phyloP scores from a whole-genome alignment of 768 basidiomycete species.

The Rhodotorula taiwanensis region DNA sequence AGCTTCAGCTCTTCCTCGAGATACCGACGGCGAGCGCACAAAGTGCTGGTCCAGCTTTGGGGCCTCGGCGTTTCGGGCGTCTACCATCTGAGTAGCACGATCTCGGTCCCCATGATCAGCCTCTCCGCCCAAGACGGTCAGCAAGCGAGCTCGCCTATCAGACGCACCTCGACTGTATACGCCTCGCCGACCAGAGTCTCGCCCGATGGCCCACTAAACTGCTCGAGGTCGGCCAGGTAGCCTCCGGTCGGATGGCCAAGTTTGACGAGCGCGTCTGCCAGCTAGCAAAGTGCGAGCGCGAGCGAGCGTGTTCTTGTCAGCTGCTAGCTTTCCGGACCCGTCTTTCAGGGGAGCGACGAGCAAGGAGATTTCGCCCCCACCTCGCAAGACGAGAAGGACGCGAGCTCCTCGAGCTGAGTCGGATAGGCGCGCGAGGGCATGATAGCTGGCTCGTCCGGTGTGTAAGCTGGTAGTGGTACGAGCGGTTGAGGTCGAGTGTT shows the following conservation, averaged over 20 bases:
- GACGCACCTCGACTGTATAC: constrained; percentile 62
- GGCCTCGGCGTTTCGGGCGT: constrained; percentile 53
- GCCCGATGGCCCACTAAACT: constrained; percentile 4
- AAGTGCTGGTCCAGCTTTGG: constrained; percentile 68
- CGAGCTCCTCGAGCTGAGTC: neutral
- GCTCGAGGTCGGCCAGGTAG: constrained; percentile 66
- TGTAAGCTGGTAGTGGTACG: too few relatives aligned
- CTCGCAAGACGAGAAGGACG: constrained; percentile 21
- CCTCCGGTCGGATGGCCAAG: constrained; percentile 66
- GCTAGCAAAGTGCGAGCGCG: constrained; percentile 43
- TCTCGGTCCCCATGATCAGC: neutral
- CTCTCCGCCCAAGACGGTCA: neutral
- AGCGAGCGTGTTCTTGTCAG: neutral
- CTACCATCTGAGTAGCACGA: constrained; percentile 53
- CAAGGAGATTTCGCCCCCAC: constrained; percentile 1
- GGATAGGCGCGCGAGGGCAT: neutral
- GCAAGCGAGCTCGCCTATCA: too few relatives aligned
- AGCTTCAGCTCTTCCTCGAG: too few relatives aligned
- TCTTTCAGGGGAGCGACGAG: too few relatives aligned
- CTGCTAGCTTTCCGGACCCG: too few relatives aligned
- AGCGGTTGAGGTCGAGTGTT: too few relatives aligned
- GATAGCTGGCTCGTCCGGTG: too few relatives aligned
- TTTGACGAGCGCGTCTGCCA: constrained; percentile 83
- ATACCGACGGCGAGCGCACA: constrained; percentile 46
- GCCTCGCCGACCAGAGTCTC: constrained; percentile 64